Conservation (phyloP, 768 basidiomycete species). For the Pleurotus pulmonarius region DNA sequence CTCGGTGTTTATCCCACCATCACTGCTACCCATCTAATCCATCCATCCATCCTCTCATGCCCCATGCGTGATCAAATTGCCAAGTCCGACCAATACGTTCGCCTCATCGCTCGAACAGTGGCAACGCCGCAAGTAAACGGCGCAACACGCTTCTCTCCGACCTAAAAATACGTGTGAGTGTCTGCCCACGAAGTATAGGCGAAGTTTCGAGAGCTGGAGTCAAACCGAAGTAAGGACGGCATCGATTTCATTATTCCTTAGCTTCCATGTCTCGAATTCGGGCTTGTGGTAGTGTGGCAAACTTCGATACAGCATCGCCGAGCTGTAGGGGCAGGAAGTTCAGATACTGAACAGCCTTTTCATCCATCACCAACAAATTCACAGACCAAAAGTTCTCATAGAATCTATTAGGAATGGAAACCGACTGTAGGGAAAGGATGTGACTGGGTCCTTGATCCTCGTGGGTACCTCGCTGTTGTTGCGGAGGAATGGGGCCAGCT, state of each 20-base stretch:
- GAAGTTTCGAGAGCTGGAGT: neutral
- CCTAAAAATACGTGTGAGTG: conserved; percentile 6
- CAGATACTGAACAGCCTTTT: conserved; percentile 1
- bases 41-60: conserved; percentile 2
- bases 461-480: conserved; percentile 18
- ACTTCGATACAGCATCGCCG: neutral
- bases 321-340: neutral
- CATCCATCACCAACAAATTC: conserved; percentile 3
- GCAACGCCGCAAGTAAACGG: conserved; percentile 1
- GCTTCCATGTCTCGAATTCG: neutral
- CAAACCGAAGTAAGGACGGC: neutral
- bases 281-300: neutral
- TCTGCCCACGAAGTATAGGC: neutral
- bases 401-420: conserved; percentile 8
- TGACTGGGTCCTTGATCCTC: conserved; percentile 15
- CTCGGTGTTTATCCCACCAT: conserved; percentile 6
- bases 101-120: neutral
- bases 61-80: neutral
- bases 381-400: conserved; percentile 1
- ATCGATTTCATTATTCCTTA: conserved; percentile 6
- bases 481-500: conserved; percentile 7
- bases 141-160: neutral
- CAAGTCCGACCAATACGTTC: neutral
- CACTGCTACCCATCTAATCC: conserved; percentile 3
- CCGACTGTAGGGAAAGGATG: neutral